Base-by-base conservation (phyloP, 768 basidiomycete species). In the Leccinellum luteum region DNA sequence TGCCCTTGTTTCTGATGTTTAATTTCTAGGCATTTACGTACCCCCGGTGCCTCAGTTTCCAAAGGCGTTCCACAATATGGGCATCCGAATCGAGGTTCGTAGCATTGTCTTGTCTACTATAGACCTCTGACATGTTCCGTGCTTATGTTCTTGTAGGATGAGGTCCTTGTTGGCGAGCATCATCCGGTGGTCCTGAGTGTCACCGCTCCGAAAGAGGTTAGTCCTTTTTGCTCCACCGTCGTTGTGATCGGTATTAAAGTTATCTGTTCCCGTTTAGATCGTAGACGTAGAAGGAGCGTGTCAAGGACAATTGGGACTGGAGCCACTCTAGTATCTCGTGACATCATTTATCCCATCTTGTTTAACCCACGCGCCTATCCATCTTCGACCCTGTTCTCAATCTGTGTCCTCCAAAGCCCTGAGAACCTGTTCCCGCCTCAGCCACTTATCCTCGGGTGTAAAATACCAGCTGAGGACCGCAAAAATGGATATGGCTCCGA, bases 11-110 rank as follows among this genome's bases (percentile, higher is more conserved):
- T 28, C 45, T 57, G 27, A 61, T 45, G 47, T 44, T 50, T 56
- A 38, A 55, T 48, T 54, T 8, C 48, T 51, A 82, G 94, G 91
- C 1, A 81, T 96, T 31, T 98, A 97, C 67, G 92, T 99, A 38
- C 97, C 96, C 3, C 85, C 87, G 1, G 79, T 81, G 7, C 67
- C 85, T 3, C 76, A 83, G 47, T 98, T 92, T 71, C 97, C 96
- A 3, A 88, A 83, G 61, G 83, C 84, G 52, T 98, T 94, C 73
- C 94, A 96, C 64, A 89, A 93, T 61, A 82, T 97, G 28, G 94
- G 92, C 7, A 87, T 98, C 58, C 85, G 96, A 48, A 93, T 99
- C 65, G 96, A 96, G 80, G 90, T 87, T 56, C 41, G 61, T 59
- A 30, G 35, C 23, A 17, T 7, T 48, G 41, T 27, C 44, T 38